These are phyloP conservation scores for Annulohypoxylon stygium DNA, from an alignment of 495 filamentous ascomycete genomes.

Conservation along the genomic window DNA sequence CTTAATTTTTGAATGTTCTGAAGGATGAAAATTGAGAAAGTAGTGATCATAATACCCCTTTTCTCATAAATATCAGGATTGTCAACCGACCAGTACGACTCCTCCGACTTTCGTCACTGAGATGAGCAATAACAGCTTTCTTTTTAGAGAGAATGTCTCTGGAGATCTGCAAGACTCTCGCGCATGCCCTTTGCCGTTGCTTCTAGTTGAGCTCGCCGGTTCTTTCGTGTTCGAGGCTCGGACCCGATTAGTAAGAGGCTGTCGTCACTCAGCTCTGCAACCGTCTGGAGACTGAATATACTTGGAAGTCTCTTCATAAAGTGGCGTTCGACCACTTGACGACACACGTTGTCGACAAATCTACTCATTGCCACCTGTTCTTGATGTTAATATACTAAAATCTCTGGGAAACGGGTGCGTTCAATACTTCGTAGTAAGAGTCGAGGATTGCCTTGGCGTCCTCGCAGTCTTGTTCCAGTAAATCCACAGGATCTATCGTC, in stretches of 20 bases:
- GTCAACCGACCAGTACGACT: neutral
- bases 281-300: conserved; percentile 21
- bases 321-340: conserved; percentile 58
- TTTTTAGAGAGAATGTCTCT: neutral
- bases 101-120: neutral
- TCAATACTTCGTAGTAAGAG: conserved; percentile 19
- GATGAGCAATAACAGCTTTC: neutral
- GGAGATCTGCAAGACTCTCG: conserved; percentile 16
- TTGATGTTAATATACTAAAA: neutral
- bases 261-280: conserved; percentile 28
- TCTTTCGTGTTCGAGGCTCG: conserved; percentile 16
- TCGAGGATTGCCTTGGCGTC: neutral
- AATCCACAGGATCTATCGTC: neutral
- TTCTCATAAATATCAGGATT: neutral
- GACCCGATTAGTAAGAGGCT: conserved; percentile 27
- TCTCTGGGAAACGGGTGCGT: neutral
- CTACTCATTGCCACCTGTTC: conserved; percentile 55
- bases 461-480: neutral
- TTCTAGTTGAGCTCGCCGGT: conserved; percentile 14
- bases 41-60: neutral
- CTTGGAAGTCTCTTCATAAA: conserved; percentile 30
- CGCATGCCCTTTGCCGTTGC: conserved; percentile 3
- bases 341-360: conserved; percentile 58
- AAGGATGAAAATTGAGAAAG: neutral
- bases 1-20: neutral